phyloP scores from a whole-genome alignment of 2,329 filamentous ascomycete genomes.

The Trichoderma oligosporum region DNA sequence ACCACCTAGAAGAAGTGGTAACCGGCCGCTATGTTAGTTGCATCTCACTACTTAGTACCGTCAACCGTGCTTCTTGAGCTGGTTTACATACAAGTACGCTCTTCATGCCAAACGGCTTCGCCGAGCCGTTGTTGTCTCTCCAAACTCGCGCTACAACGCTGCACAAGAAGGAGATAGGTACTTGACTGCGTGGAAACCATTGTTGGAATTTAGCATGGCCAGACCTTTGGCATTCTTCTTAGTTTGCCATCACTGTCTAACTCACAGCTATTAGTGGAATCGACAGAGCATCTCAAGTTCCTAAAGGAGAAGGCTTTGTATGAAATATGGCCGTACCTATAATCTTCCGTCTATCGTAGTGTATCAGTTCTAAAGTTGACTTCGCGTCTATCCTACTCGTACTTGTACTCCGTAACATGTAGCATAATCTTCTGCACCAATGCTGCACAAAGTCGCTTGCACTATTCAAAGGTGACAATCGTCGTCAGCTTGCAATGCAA shows the following conservation, averaged over 20 bases:
- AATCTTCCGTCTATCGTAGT: background rate
- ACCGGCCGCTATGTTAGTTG: background rate
- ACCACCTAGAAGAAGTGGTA: background rate
- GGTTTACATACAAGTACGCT: too few relatives aligned
- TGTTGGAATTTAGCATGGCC: background rate
- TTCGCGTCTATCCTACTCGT: too few relatives aligned
- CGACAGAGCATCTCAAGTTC: background rate
- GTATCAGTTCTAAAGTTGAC: background rate
- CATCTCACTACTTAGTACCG: background rate
- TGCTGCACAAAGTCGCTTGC: conserved; percentile 3
- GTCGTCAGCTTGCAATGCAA: background rate
- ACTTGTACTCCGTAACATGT: too few relatives aligned
- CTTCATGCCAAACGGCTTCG: background rate
- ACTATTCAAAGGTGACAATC: background rate
- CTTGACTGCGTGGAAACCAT: too few relatives aligned
- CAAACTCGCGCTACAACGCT: background rate
- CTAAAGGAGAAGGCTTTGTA: background rate
- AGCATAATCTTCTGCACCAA: background rate
- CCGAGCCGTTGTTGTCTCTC: background rate
- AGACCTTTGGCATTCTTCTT: background rate
- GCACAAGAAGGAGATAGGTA: background rate
- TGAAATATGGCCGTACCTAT: background rate
- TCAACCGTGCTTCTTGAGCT: background rate
- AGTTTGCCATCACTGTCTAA: background rate
- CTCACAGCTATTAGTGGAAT: background rate